Evolutionary conservation across 2,329 filamentous ascomycete genomes (phyloP).

Genomic region (Lachnellula hyalina): DNA sequence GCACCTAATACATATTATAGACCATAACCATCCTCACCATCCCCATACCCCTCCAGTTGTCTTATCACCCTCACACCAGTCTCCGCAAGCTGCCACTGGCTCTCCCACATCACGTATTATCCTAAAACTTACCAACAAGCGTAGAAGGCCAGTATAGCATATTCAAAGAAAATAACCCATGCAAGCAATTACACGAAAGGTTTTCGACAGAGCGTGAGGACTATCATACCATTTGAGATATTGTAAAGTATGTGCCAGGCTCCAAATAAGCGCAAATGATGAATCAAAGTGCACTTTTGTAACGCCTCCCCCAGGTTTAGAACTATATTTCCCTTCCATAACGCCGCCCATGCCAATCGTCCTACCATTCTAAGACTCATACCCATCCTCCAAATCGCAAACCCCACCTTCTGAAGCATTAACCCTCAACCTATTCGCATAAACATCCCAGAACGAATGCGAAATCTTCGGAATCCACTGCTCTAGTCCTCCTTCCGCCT

Average conservation of each 20-base stretch:
- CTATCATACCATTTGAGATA: too few species aligned
- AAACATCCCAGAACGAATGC: slow-evolving; percentile 27
- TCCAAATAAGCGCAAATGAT: too few species aligned
- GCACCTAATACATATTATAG: slow-evolving; percentile 31
- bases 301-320: too few species aligned
- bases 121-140: too few species aligned
- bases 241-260: too few species aligned
- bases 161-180: too few species aligned
- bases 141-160: too few species aligned
- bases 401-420: slow-evolving; percentile 26
- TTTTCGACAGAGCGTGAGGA: too few species aligned
- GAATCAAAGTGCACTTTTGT: too few species aligned
- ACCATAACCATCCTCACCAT: slow-evolving; percentile 38
- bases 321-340: too few species aligned
- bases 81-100: slow-evolving; percentile 45
- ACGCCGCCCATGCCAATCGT: neutral
- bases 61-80: slow-evolving; percentile 15
- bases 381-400: slow-evolving; percentile 18
- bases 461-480: slow-evolving; percentile 20
- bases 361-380: neutral
- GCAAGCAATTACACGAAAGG: too few species aligned
- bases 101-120: slow-evolving; percentile 30
- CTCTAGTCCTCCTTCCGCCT: neutral
- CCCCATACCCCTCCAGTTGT: slow-evolving; percentile 34
- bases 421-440: slow-evolving; percentile 31